Conservation (phyloP, 257 asterid species). For the Nicotiana otophora region DNA sequence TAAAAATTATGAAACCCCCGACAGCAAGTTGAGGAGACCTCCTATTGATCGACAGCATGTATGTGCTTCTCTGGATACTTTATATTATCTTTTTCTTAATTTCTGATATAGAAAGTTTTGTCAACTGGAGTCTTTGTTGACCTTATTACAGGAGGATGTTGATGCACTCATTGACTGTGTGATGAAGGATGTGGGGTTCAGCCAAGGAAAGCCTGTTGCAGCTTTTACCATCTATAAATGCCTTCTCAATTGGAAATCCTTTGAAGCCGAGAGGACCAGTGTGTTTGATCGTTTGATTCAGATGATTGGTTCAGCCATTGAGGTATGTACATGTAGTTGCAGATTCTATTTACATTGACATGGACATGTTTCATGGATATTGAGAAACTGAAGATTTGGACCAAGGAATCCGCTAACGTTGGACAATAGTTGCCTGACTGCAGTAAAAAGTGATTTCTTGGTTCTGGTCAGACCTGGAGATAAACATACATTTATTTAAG, state of each 20-base stretch:
- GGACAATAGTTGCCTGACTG: not conserved
- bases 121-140: constrained; percentile 15
- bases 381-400: not conserved
- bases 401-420: not conserved
- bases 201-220: constrained; percentile 98
- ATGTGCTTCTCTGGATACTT: constrained; percentile 20
- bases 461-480: not conserved
- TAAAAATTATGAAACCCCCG: constrained; percentile 68
- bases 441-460: constrained; percentile 2
- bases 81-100: not conserved
- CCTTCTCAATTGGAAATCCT: constrained; percentile 97
- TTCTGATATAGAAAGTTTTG: constrained; percentile 3
- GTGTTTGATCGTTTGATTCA: constrained; percentile 97
- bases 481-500: not conserved
- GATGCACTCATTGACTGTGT: constrained; percentile 89
- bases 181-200: constrained; percentile 84
- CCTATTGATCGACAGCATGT: constrained; percentile 86
- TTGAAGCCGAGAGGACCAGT: constrained; percentile 98
- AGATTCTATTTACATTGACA: not conserved
- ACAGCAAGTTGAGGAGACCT: constrained; percentile 74
- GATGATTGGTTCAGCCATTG: constrained; percentile 96
- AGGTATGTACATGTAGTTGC: constrained; percentile 42
- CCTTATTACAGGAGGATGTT: constrained; percentile 82
- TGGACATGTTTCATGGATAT: constrained; percentile 9
- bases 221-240: constrained; percentile 97